Conservation (phyloP, 441 rosid genomes). For the Gossypium schwendimanii region DNA sequence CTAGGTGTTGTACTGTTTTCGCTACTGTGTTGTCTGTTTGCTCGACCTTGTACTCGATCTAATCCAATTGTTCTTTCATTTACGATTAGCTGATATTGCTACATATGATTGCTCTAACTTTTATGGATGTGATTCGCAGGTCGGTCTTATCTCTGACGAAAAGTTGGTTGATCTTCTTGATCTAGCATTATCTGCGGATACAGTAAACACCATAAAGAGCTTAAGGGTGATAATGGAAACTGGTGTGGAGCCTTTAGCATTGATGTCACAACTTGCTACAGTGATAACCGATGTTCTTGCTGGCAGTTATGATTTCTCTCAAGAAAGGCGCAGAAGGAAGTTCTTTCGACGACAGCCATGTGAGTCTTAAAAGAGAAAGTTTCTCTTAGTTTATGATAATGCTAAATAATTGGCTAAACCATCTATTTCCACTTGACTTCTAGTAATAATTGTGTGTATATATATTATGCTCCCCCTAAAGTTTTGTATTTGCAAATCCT, state of each 20-base stretch:
- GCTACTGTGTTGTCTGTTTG: too few relatives aligned
- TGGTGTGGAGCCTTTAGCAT: conserved; percentile 87
- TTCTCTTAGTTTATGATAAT: background rate
- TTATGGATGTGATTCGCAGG: conserved; percentile 37
- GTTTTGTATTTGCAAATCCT: background rate
- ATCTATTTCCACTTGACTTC: background rate
- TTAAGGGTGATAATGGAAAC: conserved; percentile 91
- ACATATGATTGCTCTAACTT: too few relatives aligned
- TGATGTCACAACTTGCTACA: conserved; percentile 98
- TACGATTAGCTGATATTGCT: too few relatives aligned
- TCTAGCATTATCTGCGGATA: conserved; percentile 96
- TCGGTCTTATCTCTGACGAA: conserved; percentile 93
- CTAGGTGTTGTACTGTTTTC: too few relatives aligned
- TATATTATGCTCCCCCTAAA: background rate
- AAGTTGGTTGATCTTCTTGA: conserved; percentile 98
- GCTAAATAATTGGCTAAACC: background rate
- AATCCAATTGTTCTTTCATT: too few relatives aligned
- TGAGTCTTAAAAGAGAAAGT: conserved; percentile 33
- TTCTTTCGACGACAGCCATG: conserved; percentile 76
- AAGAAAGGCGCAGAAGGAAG: conserved; percentile 68
- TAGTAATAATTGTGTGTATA: background rate
- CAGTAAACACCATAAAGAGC: conserved; percentile 83
- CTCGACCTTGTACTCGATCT: too few relatives aligned
- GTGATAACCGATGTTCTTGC: conserved; percentile 94
- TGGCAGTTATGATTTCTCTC: conserved; percentile 76